These are phyloP conservation scores for Diutina pseudorugosa DNA, from an alignment of 1,139 yeast species.

Conservation along the genomic window DNA sequence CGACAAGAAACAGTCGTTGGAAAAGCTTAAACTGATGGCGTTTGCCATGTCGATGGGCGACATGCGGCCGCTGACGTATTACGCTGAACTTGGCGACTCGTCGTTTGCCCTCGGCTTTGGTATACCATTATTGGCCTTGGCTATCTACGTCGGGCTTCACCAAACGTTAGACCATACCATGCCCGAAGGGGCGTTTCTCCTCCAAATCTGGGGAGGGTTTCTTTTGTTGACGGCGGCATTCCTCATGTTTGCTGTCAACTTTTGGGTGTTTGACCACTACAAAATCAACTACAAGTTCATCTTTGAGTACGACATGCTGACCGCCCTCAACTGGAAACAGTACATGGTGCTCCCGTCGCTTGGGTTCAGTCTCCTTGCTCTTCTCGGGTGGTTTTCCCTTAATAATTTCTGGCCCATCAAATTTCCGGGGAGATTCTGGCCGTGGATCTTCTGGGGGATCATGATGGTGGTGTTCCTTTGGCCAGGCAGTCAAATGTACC, in stretches of 20 bases:
- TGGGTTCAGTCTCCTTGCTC: slow-evolving; percentile 40
- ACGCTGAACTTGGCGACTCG: slow-evolving; percentile 36
- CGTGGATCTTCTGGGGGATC: slow-evolving; percentile 63
- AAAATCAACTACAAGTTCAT: slow-evolving; percentile 86
- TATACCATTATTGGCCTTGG: slow-evolving; percentile 47
- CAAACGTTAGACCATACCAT: slow-evolving; percentile 24
- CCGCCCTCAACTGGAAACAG: slow-evolving; percentile 57
- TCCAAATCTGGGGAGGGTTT: slow-evolving; percentile 93
- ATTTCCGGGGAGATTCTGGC: slow-evolving; percentile 65
- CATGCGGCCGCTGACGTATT: slow-evolving; percentile 19
- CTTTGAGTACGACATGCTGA: slow-evolving; percentile 72
- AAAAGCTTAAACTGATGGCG: slow-evolving; percentile 47
- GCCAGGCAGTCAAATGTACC: slow-evolving; percentile 47
- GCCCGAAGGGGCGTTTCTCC: slow-evolving; percentile 43
- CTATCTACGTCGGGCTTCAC: slow-evolving; percentile 36
- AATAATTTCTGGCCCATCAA: slow-evolving; percentile 49
- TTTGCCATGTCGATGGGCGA: slow-evolving; percentile 26
- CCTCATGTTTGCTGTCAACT: slow-evolving; percentile 53
- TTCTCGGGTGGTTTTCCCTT: slow-evolving; percentile 69
- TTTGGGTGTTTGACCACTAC: slow-evolving; percentile 58
- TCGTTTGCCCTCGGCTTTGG: slow-evolving; percentile 66
- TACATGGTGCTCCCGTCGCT: slow-evolving; percentile 52
- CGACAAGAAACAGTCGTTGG: slow-evolving; percentile 64
- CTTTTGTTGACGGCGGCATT: slow-evolving; percentile 49
- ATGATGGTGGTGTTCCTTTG: slow-evolving; percentile 39